Conservation (phyloP, 2,329 filamentous ascomycete genomes). For the Hymenoscyphus repandus region DNA sequence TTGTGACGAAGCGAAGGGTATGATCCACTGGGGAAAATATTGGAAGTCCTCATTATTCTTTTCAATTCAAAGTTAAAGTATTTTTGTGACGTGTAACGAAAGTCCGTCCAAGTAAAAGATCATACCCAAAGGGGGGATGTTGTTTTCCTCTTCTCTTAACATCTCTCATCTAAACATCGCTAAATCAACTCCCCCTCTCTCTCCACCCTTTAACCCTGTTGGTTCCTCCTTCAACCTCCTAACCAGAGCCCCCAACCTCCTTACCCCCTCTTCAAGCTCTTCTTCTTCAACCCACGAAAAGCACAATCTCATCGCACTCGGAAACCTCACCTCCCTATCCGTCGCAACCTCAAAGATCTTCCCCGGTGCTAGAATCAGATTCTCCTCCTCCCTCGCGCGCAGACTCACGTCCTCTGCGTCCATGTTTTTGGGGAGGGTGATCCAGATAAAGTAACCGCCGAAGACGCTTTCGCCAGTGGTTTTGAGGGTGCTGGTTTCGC, state of each 20-base stretch:
- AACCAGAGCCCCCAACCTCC: constrained; percentile 49
- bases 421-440: constrained; percentile 50
- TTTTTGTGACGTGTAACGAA: no score
- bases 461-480: constrained; percentile 46
- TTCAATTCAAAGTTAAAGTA: no score
- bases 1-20: no score
- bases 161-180: constrained; percentile 18
- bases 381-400: constrained; percentile 55
- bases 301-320: constrained; percentile 57
- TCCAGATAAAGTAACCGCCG: constrained; percentile 85
- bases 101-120: no score
- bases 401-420: constrained; percentile 52
- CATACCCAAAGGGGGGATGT: no score
- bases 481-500: constrained; percentile 24
- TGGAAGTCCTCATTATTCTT: no score
- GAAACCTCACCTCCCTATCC: constrained; percentile 52
- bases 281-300: constrained; percentile 69
- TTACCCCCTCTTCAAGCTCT: constrained; percentile 61
- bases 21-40: no score
- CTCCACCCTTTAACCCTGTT: not conserved
- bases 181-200: constrained; percentile 9
- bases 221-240: constrained; percentile 27
- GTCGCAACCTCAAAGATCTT: constrained; percentile 63
- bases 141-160: constrained; percentile 1
- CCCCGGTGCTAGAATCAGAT: constrained; percentile 63